Conservation (phyloP, 306 rosid genomes). For the Bauhinia variegata region DNA sequence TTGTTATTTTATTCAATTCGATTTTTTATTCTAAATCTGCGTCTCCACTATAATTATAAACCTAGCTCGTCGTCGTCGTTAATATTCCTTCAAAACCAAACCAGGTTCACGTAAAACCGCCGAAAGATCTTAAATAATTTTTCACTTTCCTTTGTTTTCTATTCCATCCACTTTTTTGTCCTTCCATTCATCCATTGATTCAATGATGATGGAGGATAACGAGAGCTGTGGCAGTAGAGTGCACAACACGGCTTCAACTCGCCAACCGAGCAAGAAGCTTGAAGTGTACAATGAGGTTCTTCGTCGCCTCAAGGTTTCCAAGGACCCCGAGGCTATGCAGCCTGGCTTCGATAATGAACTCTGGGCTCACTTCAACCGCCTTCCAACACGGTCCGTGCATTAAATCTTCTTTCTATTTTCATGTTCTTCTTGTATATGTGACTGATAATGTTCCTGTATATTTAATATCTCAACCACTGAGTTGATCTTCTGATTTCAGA, state of each 20-base stretch:
- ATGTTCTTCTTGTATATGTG: no score
- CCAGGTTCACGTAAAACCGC: slow-evolving; percentile 38
- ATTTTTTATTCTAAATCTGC: slow-evolving; percentile 30
- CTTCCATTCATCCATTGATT: not conserved
- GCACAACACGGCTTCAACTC: slow-evolving; percentile 49
- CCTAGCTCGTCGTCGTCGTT: slow-evolving; percentile 9
- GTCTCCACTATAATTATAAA: slow-evolving; percentile 25
- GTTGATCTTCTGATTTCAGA: no score
- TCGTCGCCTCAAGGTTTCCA: slow-evolving; percentile 78
- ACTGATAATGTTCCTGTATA: no score
- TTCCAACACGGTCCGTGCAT: slow-evolving; percentile 79
- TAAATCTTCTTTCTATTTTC: not conserved
- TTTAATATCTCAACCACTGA: no score
- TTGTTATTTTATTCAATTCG: not conserved
- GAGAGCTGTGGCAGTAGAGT: slow-evolving; percentile 73
- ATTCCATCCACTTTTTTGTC: not conserved
- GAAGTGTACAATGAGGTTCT: slow-evolving; percentile 94
- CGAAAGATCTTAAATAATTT: not conserved
- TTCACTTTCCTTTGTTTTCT: not conserved
- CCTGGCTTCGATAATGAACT: slow-evolving; percentile 86
- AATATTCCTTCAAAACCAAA: no score
- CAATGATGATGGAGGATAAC: slow-evolving; percentile 71
- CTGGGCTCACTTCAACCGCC: slow-evolving; percentile 96
- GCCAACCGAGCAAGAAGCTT: slow-evolving; percentile 67
- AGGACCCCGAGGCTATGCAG: slow-evolving; percentile 58